phyloP scores from a whole-genome alignment of 177 flowering plant species.

The Vitis hybrid region DNA sequence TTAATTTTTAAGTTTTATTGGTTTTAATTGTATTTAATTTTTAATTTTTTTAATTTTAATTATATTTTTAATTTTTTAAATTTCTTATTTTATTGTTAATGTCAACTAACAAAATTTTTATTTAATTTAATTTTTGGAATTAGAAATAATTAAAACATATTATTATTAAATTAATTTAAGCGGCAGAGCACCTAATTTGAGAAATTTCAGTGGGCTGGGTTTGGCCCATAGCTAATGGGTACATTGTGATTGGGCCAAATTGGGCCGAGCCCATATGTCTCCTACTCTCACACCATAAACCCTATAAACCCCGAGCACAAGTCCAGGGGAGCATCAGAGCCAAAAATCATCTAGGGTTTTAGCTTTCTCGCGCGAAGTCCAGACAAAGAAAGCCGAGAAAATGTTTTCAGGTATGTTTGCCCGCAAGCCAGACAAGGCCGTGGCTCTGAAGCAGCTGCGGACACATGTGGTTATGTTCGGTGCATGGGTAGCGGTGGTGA shows the following conservation, averaged over 20 bases:
- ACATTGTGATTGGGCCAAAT: not conserved
- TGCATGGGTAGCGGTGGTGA: conserved; percentile 54
- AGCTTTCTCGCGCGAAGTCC: not conserved
- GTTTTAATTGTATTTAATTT: too few relatives aligned
- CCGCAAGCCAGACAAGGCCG: conserved; percentile 73
- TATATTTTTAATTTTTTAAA: too few relatives aligned
- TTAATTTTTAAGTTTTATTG: too few relatives aligned
- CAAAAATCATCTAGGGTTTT: conserved; percentile 4
- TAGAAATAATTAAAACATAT: too few relatives aligned
- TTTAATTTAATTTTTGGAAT: too few relatives aligned
- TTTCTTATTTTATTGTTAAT: too few relatives aligned
- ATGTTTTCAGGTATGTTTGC: conserved; percentile 79
- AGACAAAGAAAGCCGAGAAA: not conserved
- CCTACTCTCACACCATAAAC: not conserved
- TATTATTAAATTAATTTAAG: too few relatives aligned
- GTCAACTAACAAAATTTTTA: too few relatives aligned
- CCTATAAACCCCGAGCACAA: not conserved
- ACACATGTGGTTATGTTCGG: conserved; percentile 64
- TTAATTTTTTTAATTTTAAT: too few relatives aligned
- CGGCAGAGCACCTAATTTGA: too few relatives aligned
- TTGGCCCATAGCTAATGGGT: too few relatives aligned
- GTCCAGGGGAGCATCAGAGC: not conserved
- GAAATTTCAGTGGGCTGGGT: too few relatives aligned
- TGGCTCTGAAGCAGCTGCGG: conserved; percentile 67
- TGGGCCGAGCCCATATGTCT: not conserved